Evolutionary conservation across 1,284 basidiomycete genomes (phyloP).

Genomic region (Hemileia vastatrix): DNA sequence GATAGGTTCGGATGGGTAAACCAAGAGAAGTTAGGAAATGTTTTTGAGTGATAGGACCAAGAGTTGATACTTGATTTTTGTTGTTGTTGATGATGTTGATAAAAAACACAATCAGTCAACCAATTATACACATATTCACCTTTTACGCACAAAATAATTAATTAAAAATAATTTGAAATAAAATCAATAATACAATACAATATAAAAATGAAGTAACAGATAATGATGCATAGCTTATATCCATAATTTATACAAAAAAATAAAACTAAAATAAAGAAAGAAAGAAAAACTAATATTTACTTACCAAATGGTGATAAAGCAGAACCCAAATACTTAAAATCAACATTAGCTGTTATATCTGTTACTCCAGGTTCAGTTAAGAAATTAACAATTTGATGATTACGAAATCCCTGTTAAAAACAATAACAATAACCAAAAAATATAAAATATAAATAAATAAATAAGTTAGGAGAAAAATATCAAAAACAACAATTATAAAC

Average conservation of each 20-base stretch:
- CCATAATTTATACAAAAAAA: too few relatives aligned
- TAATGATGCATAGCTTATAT: too few relatives aligned
- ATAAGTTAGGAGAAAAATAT: conserved; percentile 5
- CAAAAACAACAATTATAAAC: conserved; percentile 4
- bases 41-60: conserved; percentile 61
- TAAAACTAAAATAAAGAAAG: too few relatives aligned
- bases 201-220: too few relatives aligned
- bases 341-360: conserved; percentile 90
- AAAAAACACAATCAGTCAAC: background rate
- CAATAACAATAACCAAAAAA: background rate
- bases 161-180: too few relatives aligned
- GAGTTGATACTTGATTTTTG: conserved; percentile 50
- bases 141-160: background rate
- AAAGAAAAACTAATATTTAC: background rate
- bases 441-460: background rate
- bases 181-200: too few relatives aligned
- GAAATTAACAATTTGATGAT: conserved; percentile 74
- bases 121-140: background rate
- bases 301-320: conserved; percentile 49
- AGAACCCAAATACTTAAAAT: conserved; percentile 79
- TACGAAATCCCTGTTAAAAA: conserved; percentile 66
- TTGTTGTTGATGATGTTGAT: too few relatives aligned
- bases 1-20: conserved; percentile 56
- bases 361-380: conserved; percentile 76
- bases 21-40: conserved; percentile 64